phyloP scores from a whole-genome alignment of 345 rosid species.

The Camelina laxa region DNA sequence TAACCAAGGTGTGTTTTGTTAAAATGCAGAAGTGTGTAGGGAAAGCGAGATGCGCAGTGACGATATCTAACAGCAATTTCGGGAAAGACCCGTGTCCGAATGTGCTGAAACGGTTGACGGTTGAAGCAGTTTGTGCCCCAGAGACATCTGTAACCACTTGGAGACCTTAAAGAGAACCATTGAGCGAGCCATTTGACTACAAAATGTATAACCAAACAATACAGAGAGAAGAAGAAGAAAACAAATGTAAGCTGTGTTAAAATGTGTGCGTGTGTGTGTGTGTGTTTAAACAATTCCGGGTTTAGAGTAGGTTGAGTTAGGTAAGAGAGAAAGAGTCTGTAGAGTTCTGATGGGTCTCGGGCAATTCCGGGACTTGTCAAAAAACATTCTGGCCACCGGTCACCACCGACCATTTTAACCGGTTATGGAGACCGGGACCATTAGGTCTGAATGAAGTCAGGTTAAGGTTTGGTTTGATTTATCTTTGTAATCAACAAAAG shows the following conservation, averaged over 20 bases:
- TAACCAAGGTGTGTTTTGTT: slow-evolving; percentile 25
- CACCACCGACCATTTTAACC: slow-evolving; percentile 52
- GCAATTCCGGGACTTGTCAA: slow-evolving; percentile 38
- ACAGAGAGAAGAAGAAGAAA: slow-evolving; percentile 40
- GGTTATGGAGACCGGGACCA: slow-evolving; percentile 40
- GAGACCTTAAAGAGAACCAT: slow-evolving; percentile 49
- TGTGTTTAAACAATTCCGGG: slow-evolving; percentile 35
- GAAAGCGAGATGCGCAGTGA: slow-evolving; percentile 72
- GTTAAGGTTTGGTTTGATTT: slow-evolving; percentile 45
- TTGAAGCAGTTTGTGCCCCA: slow-evolving; percentile 83
- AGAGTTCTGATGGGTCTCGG: slow-evolving; percentile 49
- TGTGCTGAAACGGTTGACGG: slow-evolving; percentile 72
- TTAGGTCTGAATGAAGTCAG: slow-evolving; percentile 30
- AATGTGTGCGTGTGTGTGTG: slow-evolving; percentile 35
- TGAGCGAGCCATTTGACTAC: slow-evolving; percentile 36
- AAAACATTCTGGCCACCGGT: slow-evolving; percentile 28
- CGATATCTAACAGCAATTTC: slow-evolving; percentile 79
- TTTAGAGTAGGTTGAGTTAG: slow-evolving; percentile 46
- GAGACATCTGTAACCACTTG: slow-evolving; percentile 45
- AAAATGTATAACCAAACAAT: slow-evolving; percentile 50
- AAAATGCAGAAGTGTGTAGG: slow-evolving; percentile 78
- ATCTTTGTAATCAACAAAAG: slow-evolving; percentile 27
- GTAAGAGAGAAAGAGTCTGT: slow-evolving; percentile 45
- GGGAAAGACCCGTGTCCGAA: slow-evolving; percentile 91
- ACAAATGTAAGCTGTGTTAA: slow-evolving; percentile 42